Base-by-base conservation (phyloP, 306 rosid species). In the Ceratonia siliqua region DNA sequence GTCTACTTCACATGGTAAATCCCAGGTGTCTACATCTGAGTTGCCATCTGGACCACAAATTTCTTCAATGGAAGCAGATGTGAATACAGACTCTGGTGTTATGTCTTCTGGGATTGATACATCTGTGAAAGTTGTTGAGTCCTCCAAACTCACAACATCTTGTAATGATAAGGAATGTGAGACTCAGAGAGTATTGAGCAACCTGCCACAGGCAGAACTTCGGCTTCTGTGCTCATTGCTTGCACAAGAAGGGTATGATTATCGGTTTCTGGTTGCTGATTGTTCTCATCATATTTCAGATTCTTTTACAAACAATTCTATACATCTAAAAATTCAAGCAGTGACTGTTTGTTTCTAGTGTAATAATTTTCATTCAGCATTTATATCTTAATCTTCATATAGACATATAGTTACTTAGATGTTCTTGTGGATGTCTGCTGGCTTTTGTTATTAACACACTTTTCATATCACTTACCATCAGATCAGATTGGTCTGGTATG, bases 231-330 rank as follows among this genome's bases (percentile, higher is more conserved):
- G 98, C 85, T 91, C 98, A 20, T 82, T 94, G 82, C 96, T 94
- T 77, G 98, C 98, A 68, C 83, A 89, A 78, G 98, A 94, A 86
- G 97, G 98, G 98, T 94, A 94, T 80, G 86, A 14, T 70, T 14
- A 76, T 59, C 49, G 68, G 15, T 72, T 41, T 64, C 15, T 49
- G 57, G 35, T 12, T 54, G 41, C 81, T 54, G 48, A 43, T 52
- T 61, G 45, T 61, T 28, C 42, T 36, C 5, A 36, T 7, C 2
- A 36, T 36, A 1, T 62, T 62, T 38, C 50, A 10, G 33, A 41
- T 22, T 64, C 18, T 38, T 14, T 13, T 39, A 22, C 5, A 22
- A 20, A 63, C 13, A 39, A 13, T 13, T 45, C 52, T 22, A 6
- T 21, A 5, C 21, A 13, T 63, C 21, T 63, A 41, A 33, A 6